Evolutionary conservation across 306 rosid genomes (phyloP), one percentile per base, ranked within the genome.

Genomic region (Begonia peltatifolia): DNA sequence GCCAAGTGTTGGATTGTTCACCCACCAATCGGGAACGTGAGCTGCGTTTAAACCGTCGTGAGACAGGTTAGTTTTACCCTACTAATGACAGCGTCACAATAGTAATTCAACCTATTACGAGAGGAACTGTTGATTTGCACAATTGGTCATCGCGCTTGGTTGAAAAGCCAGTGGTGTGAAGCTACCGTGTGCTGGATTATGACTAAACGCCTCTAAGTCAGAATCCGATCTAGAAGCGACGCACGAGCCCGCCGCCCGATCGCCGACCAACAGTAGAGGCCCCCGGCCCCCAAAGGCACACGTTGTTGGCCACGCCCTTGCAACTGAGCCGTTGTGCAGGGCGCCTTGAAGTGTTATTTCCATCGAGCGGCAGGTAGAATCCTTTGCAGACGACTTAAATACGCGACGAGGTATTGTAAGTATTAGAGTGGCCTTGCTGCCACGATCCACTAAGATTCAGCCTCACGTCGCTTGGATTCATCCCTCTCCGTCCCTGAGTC

Each of bases 221-320:
- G 50, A 47, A 47, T 47, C 50, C 13, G 2, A 16, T 6, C 8
- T 2, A 9, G 2, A 12, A 47, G 14, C 12, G n/a, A 12, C 13
- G 50, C 50, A 47, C 11, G 50, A 6, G 9, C 50, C 50, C 6
- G 13, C 5, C 50, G 50, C 50, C 15, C 50, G 50, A 47, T 47
- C 11, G 50, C 5, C 50, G 50, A 47, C 50, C 5, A 12, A 16
- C 13, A 12, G 5, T 47, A 12, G 50, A 2, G 14, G 50, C 12
- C 12, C 8, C 3, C 2, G 47, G 47, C 12, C n/a, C 47, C 77
- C 62, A 66, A 47, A 74, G 63, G 17, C 51, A 47, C 47, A 2
- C 13, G 12, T 9, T 3, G 4, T 10, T 47, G 14, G 12, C 15
- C 12, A 13, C 1, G 14, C 50, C 50, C 13, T 47, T 17, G 13